These are phyloP conservation scores for Clitopilus hobsonii DNA, from an alignment of 768 basidiomycete species.

Conservation along the genomic window DNA sequence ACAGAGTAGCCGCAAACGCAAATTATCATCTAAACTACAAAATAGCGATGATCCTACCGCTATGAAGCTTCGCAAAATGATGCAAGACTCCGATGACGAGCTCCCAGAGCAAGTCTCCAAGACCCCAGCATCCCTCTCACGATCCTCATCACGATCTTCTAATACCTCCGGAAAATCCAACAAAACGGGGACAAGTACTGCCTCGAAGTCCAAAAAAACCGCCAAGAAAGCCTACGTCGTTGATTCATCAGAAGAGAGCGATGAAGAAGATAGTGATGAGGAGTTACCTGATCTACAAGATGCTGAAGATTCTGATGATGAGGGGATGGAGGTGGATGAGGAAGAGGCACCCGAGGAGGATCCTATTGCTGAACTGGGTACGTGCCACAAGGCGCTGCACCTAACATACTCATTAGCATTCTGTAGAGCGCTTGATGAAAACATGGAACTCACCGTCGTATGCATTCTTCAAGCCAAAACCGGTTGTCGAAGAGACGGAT, in stretches of 20 bases:
- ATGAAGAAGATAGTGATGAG: slow-evolving; percentile 13
- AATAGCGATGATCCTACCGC: too few species aligned
- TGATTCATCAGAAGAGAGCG: background rate
- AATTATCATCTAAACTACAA: too few species aligned
- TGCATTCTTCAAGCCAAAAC: slow-evolving; percentile 20
- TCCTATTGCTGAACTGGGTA: background rate
- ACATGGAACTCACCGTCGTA: slow-evolving; percentile 26
- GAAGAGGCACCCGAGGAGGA: slow-evolving; percentile 21
- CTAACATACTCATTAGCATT: background rate
- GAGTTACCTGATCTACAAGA: background rate
- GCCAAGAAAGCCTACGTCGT: too few species aligned
- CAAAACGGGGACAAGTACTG: too few species aligned
- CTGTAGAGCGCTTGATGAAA: slow-evolving; percentile 2
- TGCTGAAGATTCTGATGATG: slow-evolving; percentile 11
- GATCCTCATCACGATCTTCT: too few species aligned
- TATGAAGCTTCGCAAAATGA: too few species aligned
- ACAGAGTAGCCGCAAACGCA: too few species aligned
- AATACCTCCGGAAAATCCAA: too few species aligned
- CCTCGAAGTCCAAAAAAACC: too few species aligned
- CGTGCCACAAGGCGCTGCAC: background rate
- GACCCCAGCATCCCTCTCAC: too few species aligned
- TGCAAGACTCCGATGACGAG: too few species aligned
- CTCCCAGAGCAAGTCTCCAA: too few species aligned
- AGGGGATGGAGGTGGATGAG: slow-evolving; percentile 11
- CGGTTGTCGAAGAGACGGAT: slow-evolving; percentile 9